Percentiles rank a stretch among this genome's conserved stretches.
Conservation (phyloP, 2,329 filamentous ascomycete species). For the Alternaria atra region DNA sequence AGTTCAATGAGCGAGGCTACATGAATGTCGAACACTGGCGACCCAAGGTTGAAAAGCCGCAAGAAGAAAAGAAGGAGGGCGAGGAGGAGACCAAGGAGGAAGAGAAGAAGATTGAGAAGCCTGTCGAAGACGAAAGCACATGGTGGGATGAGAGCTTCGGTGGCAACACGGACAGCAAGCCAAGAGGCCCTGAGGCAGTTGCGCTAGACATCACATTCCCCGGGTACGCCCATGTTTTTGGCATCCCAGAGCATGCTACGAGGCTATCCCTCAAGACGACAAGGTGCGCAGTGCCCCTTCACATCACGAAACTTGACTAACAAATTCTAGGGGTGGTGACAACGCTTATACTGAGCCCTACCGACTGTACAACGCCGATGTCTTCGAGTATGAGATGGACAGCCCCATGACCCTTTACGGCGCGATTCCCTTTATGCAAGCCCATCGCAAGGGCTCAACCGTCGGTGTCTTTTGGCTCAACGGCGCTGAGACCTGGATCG, state of each 20-base stretch:
- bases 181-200: slow-evolving; percentile 91
- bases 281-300: slow-evolving; percentile 56
- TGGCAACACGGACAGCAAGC: slow-evolving; percentile 93
- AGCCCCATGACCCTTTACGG: slow-evolving; percentile 99
- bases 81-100: slow-evolving; percentile 54
- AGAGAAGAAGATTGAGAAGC: slow-evolving; percentile 52
- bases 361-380: slow-evolving; percentile 93
- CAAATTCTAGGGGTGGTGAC: slow-evolving; percentile 69
- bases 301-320: slow-evolving; percentile 1
- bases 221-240: slow-evolving; percentile 90
- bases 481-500: slow-evolving; percentile 95
- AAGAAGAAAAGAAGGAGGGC: slow-evolving; percentile 60
- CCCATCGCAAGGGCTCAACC: slow-evolving; percentile 90
- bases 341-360: slow-evolving; percentile 90
- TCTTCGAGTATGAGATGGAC: slow-evolving; percentile 97
- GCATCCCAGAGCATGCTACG: slow-evolving; percentile 92
- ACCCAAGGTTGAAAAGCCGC: slow-evolving; percentile 74
- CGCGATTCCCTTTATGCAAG: slow-evolving; percentile 97
- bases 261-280: slow-evolving; percentile 90
- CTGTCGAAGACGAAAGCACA: slow-evolving; percentile 79
- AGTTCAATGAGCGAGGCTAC: slow-evolving; percentile 87
- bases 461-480: slow-evolving; percentile 99
- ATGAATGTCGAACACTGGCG: slow-evolving; percentile 97
- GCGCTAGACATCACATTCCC: slow-evolving; percentile 91
- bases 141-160: slow-evolving; percentile 99